phyloP scores from a whole-genome alignment of 345 rosid genomes.

The Conringia planisiliqua region DNA sequence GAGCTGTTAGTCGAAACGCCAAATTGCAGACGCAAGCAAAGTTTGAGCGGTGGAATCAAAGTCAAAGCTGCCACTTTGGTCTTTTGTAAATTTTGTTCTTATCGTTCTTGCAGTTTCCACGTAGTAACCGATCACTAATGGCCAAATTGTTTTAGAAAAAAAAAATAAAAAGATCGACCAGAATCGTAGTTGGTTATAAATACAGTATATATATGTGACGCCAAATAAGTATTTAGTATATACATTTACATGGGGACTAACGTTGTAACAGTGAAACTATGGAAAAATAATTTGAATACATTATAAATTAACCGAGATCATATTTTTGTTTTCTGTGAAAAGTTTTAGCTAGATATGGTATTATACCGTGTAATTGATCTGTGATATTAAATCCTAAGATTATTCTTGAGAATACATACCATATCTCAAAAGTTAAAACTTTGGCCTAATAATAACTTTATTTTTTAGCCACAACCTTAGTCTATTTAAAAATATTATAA shows the following conservation, averaged over 20 bases:
- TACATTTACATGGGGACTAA: neutral
- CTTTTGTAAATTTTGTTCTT: slow-evolving; percentile 12
- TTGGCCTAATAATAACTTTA: neutral
- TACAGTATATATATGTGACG: too few relatives aligned
- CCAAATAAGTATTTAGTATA: too few relatives aligned
- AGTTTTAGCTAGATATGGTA: neutral
- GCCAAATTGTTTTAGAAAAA: neutral
- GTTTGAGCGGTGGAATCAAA: slow-evolving; percentile 19
- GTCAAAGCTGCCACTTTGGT: slow-evolving; percentile 32
- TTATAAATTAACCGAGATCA: neutral
- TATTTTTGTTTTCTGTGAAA: neutral
- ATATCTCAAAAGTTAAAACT: neutral
- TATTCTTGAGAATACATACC: neutral
- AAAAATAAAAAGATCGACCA: neutral
- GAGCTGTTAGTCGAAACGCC: slow-evolving; percentile 1
- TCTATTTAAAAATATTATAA: neutral
- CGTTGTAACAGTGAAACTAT: neutral
- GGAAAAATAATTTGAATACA: neutral
- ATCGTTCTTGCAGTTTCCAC: slow-evolving; percentile 23
- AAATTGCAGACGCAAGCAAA: slow-evolving; percentile 12
- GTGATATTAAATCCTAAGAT: neutral
- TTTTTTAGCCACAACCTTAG: neutral
- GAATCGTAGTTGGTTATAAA: slow-evolving; percentile 27
- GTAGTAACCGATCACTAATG: slow-evolving; percentile 5
- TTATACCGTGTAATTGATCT: neutral